Evolutionary conservation across 805 yeast species (phyloP), one percentile per base, ranked within the genome.

Genomic region (Starmerella vitae): DNA sequence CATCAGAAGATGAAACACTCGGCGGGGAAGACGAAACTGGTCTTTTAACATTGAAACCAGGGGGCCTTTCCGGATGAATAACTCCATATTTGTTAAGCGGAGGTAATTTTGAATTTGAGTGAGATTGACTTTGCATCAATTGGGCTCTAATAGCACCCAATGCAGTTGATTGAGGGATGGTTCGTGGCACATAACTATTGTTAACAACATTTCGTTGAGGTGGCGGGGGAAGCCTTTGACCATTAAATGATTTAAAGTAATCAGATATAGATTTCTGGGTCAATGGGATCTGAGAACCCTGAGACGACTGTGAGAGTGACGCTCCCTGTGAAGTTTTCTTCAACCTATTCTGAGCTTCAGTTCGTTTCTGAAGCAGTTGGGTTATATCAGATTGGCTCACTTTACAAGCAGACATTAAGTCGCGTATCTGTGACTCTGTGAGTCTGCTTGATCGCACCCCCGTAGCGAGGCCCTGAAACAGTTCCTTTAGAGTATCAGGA

Each of bases 401-500:
- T 2, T 36, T 40, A 2, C 41, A 25, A 2, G 50, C 44, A 2
- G 25, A 20, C 27, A 84, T 55, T 26, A 86, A 70, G 35, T 74
- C 77, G 18, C 66, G 61, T 4, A 79, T 63, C 53, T 85, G 94
- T 31, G 72, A 71, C 20, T 69, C 74, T 1, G 76, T 68, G 32
- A 88, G 62, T 53, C 75, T 81, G 53, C 77, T 84, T 43, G 78
- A 78, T 54, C 68, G 77, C 46, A 67, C 72, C 48, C 72, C 76
- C 0, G 83, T 43, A 7, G 63, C 55, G 20, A 56, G 42, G 12
- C 45, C 46, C 20, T 44, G 75, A 51, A 81, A 67, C 32, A 70
- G 57, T 18, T 67, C 67, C 10, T 77, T 65, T 34, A 81, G 64
- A 1, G 63, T 64, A 3, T 64, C 66, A 29, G 74, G 76, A 17